phyloP scores from a whole-genome alignment of 108 stramenopile species.

The Asterionellopsis glacialis region DNA sequence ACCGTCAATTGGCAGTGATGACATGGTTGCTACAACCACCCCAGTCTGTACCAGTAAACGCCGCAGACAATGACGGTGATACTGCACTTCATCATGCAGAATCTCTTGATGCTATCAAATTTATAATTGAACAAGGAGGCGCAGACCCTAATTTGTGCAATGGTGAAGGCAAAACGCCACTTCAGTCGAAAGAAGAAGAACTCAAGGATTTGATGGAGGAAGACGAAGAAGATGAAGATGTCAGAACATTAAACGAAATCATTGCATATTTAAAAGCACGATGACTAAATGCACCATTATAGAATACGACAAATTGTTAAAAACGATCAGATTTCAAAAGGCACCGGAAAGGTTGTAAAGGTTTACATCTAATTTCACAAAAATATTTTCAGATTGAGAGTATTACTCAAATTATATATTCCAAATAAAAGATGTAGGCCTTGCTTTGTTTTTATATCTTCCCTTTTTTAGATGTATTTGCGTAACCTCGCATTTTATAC shows the following conservation, averaged over 20 bases:
- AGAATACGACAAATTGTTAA: too few species aligned
- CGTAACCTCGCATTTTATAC: too few species aligned
- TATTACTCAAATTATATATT: too few species aligned
- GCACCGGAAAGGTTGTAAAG: too few species aligned
- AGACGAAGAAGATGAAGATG: slow-evolving; percentile 50
- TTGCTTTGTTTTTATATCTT: too few species aligned
- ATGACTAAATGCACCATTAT: not conserved
- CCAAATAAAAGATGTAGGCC: too few species aligned
- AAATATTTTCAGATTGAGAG: too few species aligned
- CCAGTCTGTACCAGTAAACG: slow-evolving; percentile 1
- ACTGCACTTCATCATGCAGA: slow-evolving; percentile 69
- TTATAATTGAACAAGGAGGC: slow-evolving; percentile 34
- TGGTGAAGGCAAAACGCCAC: slow-evolving; percentile 39
- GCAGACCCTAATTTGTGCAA: slow-evolving; percentile 27
- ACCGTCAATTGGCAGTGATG: slow-evolving; percentile 37
- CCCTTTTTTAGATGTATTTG: too few species aligned
- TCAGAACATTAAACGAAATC: slow-evolving; percentile 25
- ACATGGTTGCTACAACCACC: slow-evolving; percentile 28
- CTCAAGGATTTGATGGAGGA: slow-evolving; percentile 45
- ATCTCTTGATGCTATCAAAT: slow-evolving; percentile 22
- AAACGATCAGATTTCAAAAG: too few species aligned
- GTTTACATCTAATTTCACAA: too few species aligned
- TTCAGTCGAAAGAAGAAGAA: slow-evolving; percentile 42
- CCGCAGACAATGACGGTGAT: slow-evolving; percentile 12
- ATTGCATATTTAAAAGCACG: slow-evolving; percentile 27